A percentile compares a stretch with the other conserved stretches of the same genome.
These are phyloP conservation scores for Heterobasidion occidentale DNA, from an alignment of 1,284 basidiomycete species.

Conservation along the genomic window DNA sequence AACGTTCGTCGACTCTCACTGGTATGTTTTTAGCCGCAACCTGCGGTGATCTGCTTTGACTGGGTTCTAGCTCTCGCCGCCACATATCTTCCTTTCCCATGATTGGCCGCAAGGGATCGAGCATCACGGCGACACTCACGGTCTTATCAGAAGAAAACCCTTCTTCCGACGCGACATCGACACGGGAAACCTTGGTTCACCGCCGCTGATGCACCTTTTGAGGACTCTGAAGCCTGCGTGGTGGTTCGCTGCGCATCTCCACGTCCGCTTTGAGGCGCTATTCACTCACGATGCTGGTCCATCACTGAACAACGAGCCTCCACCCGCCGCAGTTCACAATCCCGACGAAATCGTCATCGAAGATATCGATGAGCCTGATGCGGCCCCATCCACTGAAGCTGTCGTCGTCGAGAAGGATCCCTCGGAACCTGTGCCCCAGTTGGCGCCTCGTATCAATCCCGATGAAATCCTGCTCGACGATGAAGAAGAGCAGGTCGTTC, in stretches of 20 bases:
- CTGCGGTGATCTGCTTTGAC: background rate
- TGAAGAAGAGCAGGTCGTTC: constrained; percentile 42
- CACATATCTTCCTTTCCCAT: constrained; percentile 85
- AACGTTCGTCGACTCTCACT: constrained; percentile 77
- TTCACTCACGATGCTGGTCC: constrained; percentile 40
- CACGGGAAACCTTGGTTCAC: constrained; percentile 76
- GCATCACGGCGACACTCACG: constrained; percentile 65
- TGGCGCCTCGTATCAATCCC: constrained; percentile 36
- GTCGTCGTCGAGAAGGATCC: background rate
- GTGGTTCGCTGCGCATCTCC: constrained; percentile 97
- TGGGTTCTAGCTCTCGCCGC: constrained; percentile 42
- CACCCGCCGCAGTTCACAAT: constrained; percentile 9
- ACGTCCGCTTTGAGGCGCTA: constrained; percentile 74
- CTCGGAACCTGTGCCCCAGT: background rate
- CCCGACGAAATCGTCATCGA: constrained; percentile 38
- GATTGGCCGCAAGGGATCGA: constrained; percentile 94
- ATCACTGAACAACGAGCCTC: background rate
- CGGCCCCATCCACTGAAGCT: constrained; percentile 1
- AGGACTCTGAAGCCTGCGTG: constrained; percentile 71
- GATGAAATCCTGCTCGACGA: constrained; percentile 67
- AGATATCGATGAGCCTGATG: constrained; percentile 16
- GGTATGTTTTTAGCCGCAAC: constrained; percentile 37
- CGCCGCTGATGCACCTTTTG: constrained; percentile 80
- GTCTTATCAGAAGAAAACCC: constrained; percentile 71
- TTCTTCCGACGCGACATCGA: constrained; percentile 77